These are phyloP conservation scores for Megacollybia platyphylla DNA, from an alignment of 1,284 basidiomycete species.

Conservation along the genomic window DNA sequence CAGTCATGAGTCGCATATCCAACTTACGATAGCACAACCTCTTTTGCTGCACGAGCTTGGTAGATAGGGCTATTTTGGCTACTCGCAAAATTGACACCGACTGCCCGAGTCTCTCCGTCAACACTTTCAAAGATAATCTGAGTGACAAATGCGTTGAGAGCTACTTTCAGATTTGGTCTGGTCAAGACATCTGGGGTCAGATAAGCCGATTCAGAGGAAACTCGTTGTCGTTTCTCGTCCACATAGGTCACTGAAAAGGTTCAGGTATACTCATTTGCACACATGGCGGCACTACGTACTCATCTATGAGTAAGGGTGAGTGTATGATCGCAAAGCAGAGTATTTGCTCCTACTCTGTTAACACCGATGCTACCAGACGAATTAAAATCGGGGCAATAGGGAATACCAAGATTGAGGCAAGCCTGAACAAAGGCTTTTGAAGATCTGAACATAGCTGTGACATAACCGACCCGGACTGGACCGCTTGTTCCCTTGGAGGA, in stretches of 20 bases:
- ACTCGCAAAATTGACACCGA: constrained; percentile 47
- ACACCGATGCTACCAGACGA: constrained; percentile 34
- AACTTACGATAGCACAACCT: constrained; percentile 23
- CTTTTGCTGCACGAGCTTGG: constrained; percentile 37
- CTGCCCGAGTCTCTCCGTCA: constrained; percentile 28
- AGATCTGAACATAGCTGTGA: constrained; percentile 19
- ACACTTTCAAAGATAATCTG: constrained; percentile 44
- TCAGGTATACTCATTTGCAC: not conserved
- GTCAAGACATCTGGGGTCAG: constrained; percentile 47
- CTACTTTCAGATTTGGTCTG: constrained; percentile 49
- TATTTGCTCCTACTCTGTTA: constrained; percentile 27
- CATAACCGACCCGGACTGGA: constrained; percentile 34
- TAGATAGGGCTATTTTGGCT: constrained; percentile 14
- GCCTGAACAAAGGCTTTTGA: constrained; percentile 33
- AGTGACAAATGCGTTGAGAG: constrained; percentile 37
- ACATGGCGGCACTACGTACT: constrained; percentile 1
- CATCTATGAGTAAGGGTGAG: not conserved
- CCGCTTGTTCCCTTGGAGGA: constrained; percentile 32
- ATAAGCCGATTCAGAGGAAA: constrained; percentile 52
- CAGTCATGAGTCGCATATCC: too few relatives aligned
- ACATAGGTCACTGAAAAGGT: constrained; percentile 47
- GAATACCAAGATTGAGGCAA: constrained; percentile 33
- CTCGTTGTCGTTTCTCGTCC: constrained; percentile 31
- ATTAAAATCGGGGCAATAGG: constrained; percentile 36
- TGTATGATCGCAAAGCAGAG: too few relatives aligned